Evolutionary conservation across 1,139 yeast species (phyloP), one percentile per base, ranked within the genome.

Genomic region (Pichia inconspicua): DNA sequence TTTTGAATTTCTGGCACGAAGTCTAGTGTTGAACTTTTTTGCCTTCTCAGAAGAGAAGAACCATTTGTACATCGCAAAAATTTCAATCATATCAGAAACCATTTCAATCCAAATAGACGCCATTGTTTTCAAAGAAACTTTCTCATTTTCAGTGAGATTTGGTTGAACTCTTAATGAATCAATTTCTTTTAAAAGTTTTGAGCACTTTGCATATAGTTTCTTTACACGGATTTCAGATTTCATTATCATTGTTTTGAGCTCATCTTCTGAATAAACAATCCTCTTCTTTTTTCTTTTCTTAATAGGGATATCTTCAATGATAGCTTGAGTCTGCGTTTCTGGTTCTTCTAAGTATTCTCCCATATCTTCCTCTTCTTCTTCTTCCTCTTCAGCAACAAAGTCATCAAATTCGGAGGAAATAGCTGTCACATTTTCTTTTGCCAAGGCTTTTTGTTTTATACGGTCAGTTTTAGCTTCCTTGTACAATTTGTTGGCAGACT

Each of bases 81-180:
- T 79, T 59, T 87, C 95, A 43, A 90, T 79, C 48, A 94, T 71
- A 54, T 85, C 95, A 3, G 86, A 77, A 0, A 95, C 96, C 12
- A 83, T 71, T 54, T 88, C 88, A 56, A 86, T 74, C 97, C 97
- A 92, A 12, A 88, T 79, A 14, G 76, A 71, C 0, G 81, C 77
- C 6, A 94, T 88, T 11, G 81, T 78, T 10, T 66, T 63, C 3
- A 48, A 30, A 8, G 46, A 48, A 1, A 22, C 25, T 2, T 11
- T 22, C 32, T 51, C 48, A 5, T 49, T 14, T n/a, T 36, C 41
- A 15, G 42, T 40, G 5, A 37, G 27, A 48, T 84, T 84, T 3
- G 82, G 14, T 64, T 64, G 32, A 69, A 70, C 40, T 80, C 65
- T 4, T 82, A 81, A 7, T 17, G 41, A 38, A 35, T 61, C 62